Evolutionary conservation across 1,284 basidiomycete species (phyloP).

Genomic region (Trametes polyzona): DNA sequence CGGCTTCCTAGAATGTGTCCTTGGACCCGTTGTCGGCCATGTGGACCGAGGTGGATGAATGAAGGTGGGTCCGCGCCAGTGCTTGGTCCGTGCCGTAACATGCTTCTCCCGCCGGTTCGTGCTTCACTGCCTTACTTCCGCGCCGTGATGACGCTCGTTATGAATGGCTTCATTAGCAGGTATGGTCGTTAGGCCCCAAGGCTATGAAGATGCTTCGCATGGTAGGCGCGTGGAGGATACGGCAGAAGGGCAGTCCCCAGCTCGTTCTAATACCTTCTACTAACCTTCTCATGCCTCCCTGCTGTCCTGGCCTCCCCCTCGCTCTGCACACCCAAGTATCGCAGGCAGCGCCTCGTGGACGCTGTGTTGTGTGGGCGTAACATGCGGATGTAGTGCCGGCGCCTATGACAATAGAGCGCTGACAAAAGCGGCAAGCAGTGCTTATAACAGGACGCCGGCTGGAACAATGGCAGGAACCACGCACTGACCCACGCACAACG

Average conservation of each 20-base stretch:
- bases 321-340: neutral
- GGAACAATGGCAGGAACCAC: constrained; percentile 15
- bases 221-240: too few relatives aligned
- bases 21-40: neutral
- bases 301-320: neutral
- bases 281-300: neutral
- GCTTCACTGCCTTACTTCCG: neutral
- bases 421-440: constrained; percentile 8
- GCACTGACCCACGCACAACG: constrained; percentile 13
- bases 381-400: constrained; percentile 11
- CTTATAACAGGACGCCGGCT: constrained; percentile 7
- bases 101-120: neutral
- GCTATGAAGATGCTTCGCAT: too few relatives aligned
- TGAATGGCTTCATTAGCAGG: neutral
- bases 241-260: too few relatives aligned
- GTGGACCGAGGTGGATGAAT: neutral
- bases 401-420: constrained; percentile 15
- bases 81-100: neutral
- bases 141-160: neutral
- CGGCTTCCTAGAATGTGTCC: neutral
- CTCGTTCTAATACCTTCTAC: too few relatives aligned
- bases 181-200: too few relatives aligned
- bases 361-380: constrained; percentile 8
- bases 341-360: constrained; percentile 3
- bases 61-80: neutral